phyloP scores from a whole-genome alignment of 805 yeast genomes.

The Starmerella sirachaensis region DNA sequence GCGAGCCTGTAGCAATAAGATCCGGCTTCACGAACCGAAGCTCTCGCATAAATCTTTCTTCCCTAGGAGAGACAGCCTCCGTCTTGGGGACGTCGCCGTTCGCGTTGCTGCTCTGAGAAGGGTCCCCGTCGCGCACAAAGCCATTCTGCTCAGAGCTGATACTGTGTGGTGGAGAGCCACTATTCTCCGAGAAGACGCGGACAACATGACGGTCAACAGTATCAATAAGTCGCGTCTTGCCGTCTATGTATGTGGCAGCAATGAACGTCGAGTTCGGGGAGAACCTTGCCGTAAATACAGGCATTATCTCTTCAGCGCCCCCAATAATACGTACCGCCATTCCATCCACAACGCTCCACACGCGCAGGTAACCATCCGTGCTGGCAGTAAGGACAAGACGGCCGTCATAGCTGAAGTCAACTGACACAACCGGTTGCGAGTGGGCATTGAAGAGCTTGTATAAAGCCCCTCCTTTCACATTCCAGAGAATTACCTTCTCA shows the following conservation, averaged over 20 bases:
- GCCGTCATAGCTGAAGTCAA: constrained; percentile 67
- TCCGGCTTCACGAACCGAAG: no score
- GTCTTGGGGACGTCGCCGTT: no score
- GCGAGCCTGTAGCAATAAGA: no score
- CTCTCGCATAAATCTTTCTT: no score
- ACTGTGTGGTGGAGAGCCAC: no score
- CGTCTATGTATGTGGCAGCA: constrained; percentile 70
- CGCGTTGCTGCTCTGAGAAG: no score
- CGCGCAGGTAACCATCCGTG: constrained; percentile 78
- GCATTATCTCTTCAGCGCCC: constrained; percentile 41
- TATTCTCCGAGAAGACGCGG: no score
- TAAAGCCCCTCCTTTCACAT: constrained; percentile 54
- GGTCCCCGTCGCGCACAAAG: no score
- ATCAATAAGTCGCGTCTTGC: constrained; percentile 28
- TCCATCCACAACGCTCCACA: constrained; percentile 52
- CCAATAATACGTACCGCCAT: constrained; percentile 55
- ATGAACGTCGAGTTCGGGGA: constrained; percentile 74
- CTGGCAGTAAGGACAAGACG: constrained; percentile 76
- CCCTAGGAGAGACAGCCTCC: no score
- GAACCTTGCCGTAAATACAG: constrained; percentile 60
- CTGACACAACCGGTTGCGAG: constrained; percentile 72
- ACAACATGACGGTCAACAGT: no score
- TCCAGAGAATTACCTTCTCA: constrained; percentile 89
- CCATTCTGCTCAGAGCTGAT: no score
- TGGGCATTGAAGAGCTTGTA: constrained; percentile 81